Percentiles rank a stretch among this genome's conserved stretches.
Evolutionary conservation across 2,329 filamentous ascomycete genomes (phyloP).

Genomic region (Trichophyton simii): DNA sequence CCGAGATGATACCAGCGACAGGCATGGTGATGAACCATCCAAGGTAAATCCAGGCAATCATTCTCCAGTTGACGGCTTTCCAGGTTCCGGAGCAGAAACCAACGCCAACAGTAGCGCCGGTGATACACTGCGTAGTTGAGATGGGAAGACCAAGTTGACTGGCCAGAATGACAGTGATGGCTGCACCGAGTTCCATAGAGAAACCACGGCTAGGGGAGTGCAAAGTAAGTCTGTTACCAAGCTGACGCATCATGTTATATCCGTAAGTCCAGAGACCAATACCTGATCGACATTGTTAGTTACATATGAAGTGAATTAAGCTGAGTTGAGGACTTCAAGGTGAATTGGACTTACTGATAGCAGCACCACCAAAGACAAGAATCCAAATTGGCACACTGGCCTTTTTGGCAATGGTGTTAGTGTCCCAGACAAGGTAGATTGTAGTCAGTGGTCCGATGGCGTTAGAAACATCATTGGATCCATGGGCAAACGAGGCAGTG

Average conservation of each 20-base stretch:
- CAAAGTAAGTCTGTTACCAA: constrained; percentile 34
- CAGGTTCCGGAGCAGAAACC: constrained; percentile 27
- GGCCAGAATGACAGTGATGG: constrained; percentile 28
- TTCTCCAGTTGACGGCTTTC: constrained; percentile 34
- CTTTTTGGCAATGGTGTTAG: constrained; percentile 21
- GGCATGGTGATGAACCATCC: constrained; percentile 37
- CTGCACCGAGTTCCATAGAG: constrained; percentile 31
- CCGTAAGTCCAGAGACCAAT: constrained; percentile 32
- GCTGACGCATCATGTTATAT: constrained; percentile 29
- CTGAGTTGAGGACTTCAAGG: background rate
- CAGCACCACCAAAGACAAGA: constrained; percentile 26
- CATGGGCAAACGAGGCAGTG: constrained; percentile 34
- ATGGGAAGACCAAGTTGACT: constrained; percentile 25
- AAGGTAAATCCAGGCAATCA: constrained; percentile 32
- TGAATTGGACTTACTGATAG: constrained; percentile 19
- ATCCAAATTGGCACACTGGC: constrained; percentile 30
- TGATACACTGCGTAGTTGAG: constrained; percentile 28
- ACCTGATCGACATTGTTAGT: background rate
- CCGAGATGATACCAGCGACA: constrained; percentile 29
- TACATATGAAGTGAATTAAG: background rate
- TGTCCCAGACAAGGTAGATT: constrained; percentile 26
- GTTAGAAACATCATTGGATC: constrained; percentile 35
- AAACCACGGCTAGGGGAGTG: constrained; percentile 28
- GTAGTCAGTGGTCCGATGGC: constrained; percentile 32
- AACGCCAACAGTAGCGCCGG: constrained; percentile 25